Conservation (phyloP, 768 basidiomycete genomes). For the Boletus rubropictus region DNA sequence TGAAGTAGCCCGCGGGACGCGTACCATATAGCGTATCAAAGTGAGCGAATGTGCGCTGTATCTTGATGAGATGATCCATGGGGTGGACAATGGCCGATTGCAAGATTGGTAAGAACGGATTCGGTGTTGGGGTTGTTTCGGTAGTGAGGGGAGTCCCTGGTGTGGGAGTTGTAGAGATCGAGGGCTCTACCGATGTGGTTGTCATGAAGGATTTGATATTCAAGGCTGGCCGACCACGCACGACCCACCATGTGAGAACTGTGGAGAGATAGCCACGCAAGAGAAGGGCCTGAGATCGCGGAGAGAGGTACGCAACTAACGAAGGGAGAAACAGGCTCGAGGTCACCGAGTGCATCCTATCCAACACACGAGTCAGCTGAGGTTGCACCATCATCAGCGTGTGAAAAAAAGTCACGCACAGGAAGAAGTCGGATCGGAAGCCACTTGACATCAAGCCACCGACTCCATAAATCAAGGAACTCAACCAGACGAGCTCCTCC, state of each 20-base stretch:
- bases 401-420: constrained; percentile 31
- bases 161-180: background rate
- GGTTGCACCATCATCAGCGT: background rate
- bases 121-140: constrained; percentile 23
- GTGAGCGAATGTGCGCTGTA: constrained; percentile 33
- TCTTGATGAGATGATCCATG: constrained; percentile 30
- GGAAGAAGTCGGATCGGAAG: constrained; percentile 39
- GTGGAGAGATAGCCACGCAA: constrained; percentile 27
- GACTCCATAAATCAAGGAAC: constrained; percentile 49
- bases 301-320: constrained; percentile 13
- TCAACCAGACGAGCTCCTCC: constrained; percentile 58
- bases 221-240: constrained; percentile 26
- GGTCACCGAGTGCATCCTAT: constrained; percentile 28
- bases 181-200: constrained; percentile 19
- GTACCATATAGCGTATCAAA: constrained; percentile 29
- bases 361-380: background rate
- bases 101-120: constrained; percentile 38
- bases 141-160: constrained; percentile 3
- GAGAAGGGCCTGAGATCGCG: constrained; percentile 20
- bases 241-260: constrained; percentile 26
- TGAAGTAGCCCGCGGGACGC: constrained; percentile 23
- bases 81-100: constrained; percentile 35
- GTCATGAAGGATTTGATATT: constrained; percentile 31
- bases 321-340: constrained; percentile 29
- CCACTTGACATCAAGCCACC: constrained; percentile 54